These are phyloP conservation scores for Penicillium sp. DNA, from an alignment of 2,329 filamentous ascomycete species.

Conservation along the genomic window DNA sequence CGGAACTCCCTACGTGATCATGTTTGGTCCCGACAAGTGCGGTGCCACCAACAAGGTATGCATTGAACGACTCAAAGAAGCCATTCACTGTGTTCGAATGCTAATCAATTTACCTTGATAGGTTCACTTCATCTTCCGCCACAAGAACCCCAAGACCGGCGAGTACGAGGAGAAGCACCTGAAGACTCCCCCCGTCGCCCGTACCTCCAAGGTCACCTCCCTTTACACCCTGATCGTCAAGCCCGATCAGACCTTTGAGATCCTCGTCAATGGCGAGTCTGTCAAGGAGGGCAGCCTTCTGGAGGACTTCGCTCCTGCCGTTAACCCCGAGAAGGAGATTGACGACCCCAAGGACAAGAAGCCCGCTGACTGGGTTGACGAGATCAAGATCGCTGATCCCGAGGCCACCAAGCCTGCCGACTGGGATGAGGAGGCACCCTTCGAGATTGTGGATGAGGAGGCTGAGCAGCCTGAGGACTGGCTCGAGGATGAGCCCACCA, in stretches of 20 bases:
- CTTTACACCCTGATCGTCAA: slow-evolving; percentile 97
- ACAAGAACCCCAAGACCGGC: slow-evolving; percentile 99
- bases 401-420: slow-evolving; percentile 95
- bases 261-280: slow-evolving; percentile 86
- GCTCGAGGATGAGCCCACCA: slow-evolving; percentile 84
- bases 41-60: slow-evolving; percentile 95
- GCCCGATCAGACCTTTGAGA: slow-evolving; percentile 91
- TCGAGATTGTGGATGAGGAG: slow-evolving; percentile 91
- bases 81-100: background rate
- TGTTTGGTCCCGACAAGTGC: slow-evolving; percentile 99
- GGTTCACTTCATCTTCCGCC: slow-evolving; percentile 95
- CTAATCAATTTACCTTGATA: slow-evolving; percentile 21
- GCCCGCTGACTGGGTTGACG: slow-evolving; percentile 94
- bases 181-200: slow-evolving; percentile 75
- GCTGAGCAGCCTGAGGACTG: slow-evolving; percentile 92
- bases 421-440: slow-evolving; percentile 98
- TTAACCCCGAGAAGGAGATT: slow-evolving; percentile 94
- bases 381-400: slow-evolving; percentile 85
- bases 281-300: slow-evolving; percentile 88
- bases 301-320: slow-evolving; percentile 88
- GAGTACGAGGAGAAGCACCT: slow-evolving; percentile 99
- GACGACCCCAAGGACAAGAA: slow-evolving; percentile 92
- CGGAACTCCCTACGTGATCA: slow-evolving; percentile 95
- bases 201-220: slow-evolving; percentile 86
- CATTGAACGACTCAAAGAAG: background rate